Percentiles rank a stretch among this genome's conserved stretches.
Evolutionary conservation across 257 asterid genomes (phyloP).

Genomic region (Voacanga thouarsii): DNA sequence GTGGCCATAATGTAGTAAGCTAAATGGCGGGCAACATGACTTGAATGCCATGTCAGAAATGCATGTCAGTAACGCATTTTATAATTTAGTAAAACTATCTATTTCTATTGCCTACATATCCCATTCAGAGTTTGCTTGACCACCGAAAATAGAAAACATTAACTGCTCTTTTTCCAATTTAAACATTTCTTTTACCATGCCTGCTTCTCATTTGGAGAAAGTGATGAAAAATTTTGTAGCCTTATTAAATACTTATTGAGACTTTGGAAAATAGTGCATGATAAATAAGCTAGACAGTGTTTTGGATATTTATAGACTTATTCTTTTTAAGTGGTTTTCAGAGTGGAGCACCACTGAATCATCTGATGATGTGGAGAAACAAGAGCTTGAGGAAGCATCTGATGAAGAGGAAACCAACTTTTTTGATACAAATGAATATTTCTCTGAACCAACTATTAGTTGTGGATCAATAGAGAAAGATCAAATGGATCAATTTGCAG

Average conservation of each 20-base stretch:
- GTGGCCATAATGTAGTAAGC: neutral
- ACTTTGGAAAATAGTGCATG: neutral
- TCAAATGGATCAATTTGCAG: slow-evolving; percentile 34
- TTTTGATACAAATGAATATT: slow-evolving; percentile 66
- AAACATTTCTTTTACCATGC: neutral
- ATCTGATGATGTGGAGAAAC: slow-evolving; percentile 90
- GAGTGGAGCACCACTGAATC: slow-evolving; percentile 98
- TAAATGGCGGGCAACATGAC: neutral
- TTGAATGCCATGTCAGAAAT: neutral
- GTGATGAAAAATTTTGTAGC: neutral
- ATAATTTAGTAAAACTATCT: no score
- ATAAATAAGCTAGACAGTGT: neutral
- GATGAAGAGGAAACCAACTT: slow-evolving; percentile 78
- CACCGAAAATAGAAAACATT: neutral
- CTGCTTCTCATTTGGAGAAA: neutral
- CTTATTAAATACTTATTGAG: neutral
- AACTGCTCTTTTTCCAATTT: neutral
- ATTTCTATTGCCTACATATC: neutral
- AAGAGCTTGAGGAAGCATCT: slow-evolving; percentile 79
- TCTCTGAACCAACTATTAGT: slow-evolving; percentile 41
- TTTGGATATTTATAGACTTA: neutral
- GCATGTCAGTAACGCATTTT: neutral
- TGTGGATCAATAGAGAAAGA: slow-evolving; percentile 35
- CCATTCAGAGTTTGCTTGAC: neutral
- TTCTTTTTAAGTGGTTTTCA: slow-evolving; percentile 26